Conservation (phyloP, 2,329 filamentous ascomycete genomes). For the Aspergillus fructus region DNA sequence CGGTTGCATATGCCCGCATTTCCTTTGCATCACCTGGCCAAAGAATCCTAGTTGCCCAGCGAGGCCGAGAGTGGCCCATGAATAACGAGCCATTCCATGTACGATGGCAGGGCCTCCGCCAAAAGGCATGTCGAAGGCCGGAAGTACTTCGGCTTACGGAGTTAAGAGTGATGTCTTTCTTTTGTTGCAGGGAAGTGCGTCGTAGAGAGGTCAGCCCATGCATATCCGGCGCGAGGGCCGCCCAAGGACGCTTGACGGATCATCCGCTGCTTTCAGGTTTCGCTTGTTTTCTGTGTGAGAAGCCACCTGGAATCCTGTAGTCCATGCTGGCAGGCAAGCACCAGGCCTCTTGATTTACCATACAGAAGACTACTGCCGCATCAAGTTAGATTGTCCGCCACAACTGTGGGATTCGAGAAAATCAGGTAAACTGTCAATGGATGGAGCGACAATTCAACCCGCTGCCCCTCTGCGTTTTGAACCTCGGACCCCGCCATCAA, state of each 20-base stretch:
- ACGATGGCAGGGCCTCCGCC: too few species aligned
- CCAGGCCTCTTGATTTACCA: constrained; percentile 20
- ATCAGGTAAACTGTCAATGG: not conserved
- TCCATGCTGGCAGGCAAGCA: not conserved
- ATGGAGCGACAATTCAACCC: not conserved
- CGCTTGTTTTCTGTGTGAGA: constrained; percentile 7
- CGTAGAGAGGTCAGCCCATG: not conserved
- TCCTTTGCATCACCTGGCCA: constrained; percentile 2
- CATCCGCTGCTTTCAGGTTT: constrained; percentile 11
- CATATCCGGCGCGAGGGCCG: not conserved
- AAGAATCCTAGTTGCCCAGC: not conserved
- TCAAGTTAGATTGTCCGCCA: constrained; percentile 7
- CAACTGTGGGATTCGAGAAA: not conserved
- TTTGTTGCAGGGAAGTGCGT: not conserved
- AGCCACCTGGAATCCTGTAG: constrained; percentile 5
- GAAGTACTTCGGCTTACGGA: not conserved
- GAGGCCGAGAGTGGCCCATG: not conserved
- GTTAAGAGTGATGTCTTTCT: not conserved
- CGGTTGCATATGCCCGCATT: constrained; percentile 6
- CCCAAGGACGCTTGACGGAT: constrained; percentile 12
- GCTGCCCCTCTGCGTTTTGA: constrained; percentile 1
- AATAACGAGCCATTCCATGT: not conserved
- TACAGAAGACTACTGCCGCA: constrained; percentile 17
- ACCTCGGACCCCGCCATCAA: not conserved
- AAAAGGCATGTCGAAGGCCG: not conserved